These are phyloP conservation scores for Leccinum cinnamomeum DNA, from an alignment of 1,284 basidiomycete species.

Conservation along the genomic window DNA sequence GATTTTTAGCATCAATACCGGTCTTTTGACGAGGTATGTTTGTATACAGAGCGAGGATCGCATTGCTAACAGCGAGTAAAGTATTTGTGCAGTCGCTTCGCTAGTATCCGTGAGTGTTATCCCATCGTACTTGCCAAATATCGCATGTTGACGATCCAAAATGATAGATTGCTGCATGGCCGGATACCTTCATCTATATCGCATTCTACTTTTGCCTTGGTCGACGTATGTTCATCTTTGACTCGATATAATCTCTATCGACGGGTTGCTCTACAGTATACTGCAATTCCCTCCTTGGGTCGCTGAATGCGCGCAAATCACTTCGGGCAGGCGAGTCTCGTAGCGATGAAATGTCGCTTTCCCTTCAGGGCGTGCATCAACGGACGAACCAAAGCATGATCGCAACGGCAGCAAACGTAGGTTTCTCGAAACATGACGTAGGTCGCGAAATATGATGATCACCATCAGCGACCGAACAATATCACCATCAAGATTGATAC, in stretches of 20 bases:
- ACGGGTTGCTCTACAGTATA: conserved; percentile 38
- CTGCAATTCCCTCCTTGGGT: conserved; percentile 51
- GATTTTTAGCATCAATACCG: conserved; percentile 53
- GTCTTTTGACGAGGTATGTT: conserved; percentile 38
- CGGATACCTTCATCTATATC: conserved; percentile 49
- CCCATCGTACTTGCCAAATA: not conserved
- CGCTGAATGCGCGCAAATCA: conserved; percentile 47
- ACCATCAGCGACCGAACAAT: conserved; percentile 31
- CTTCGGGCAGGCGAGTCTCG: conserved; percentile 32
- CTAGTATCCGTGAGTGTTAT: conserved; percentile 41
- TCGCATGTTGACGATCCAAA: not conserved
- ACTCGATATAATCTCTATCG: not conserved
- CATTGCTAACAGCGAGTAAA: conserved; percentile 9
- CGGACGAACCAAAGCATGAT: conserved; percentile 26
- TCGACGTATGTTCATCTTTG: conserved; percentile 37
- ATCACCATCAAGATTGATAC: conserved; percentile 38
- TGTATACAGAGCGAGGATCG: not conserved
- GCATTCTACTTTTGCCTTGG: conserved; percentile 55
- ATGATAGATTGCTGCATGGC: conserved; percentile 40
- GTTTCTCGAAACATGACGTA: not conserved
- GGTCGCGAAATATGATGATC: conserved; percentile 10
- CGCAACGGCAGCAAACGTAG: conserved; percentile 22
- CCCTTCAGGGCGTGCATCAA: conserved; percentile 32
- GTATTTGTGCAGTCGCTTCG: conserved; percentile 45
- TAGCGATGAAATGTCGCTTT: conserved; percentile 36